Base-by-base conservation (phyloP, 2,329 filamentous ascomycete species). In the Orbilia oligospora region DNA sequence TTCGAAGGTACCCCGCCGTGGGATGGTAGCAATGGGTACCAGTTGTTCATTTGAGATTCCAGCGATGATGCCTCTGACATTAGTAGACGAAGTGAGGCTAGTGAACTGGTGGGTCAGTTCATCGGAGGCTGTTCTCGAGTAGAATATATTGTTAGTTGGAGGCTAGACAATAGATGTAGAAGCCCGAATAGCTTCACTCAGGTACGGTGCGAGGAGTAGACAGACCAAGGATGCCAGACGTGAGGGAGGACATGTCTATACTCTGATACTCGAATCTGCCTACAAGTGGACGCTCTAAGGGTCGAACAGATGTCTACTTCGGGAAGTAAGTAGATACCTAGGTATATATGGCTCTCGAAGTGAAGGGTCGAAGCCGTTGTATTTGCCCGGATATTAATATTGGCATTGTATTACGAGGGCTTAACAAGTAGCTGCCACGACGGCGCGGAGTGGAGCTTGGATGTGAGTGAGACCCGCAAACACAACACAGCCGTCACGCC, bases 81-180 rank as follows among this genome's bases (percentile, higher is more conserved):
- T 85, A 69, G 87, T 83, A 64, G 88, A 88, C 61, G 88, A 87
- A 80, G 93, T 88, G 83, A 96, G 87, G 78, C 85, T 86, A 85
- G 89, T 90, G 87, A 96, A 94, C 82, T 92, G 88, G 82, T 89
- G 86, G 83, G 90, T 88, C 80, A 96, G 91, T 87, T 95, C 93
- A 85, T 91, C 85, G 71, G 93, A 94, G 81, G 91, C 93, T 93
- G 83, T 58, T 30, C 68, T 76, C 22, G 30, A 53, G 53, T 82
- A 71, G 71, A 63, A 1, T n/a, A n/a, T n/a, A n/a, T 68, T 18
- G 55, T 75, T 63, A 75, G 58, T 12, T 33, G 22, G 14, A 16
- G 5, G 10, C 48, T 33, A 38, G 44, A 49, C 49, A 36, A n/a
- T 27, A 55, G 16, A 14, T 36, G 14, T 20, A 12, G 38, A 48